A percentile compares a stretch with the other conserved stretches of the same genome.
Evolutionary conservation across 1,284 basidiomycete genomes (phyloP).

Genomic region (Sutorius eximius): DNA sequence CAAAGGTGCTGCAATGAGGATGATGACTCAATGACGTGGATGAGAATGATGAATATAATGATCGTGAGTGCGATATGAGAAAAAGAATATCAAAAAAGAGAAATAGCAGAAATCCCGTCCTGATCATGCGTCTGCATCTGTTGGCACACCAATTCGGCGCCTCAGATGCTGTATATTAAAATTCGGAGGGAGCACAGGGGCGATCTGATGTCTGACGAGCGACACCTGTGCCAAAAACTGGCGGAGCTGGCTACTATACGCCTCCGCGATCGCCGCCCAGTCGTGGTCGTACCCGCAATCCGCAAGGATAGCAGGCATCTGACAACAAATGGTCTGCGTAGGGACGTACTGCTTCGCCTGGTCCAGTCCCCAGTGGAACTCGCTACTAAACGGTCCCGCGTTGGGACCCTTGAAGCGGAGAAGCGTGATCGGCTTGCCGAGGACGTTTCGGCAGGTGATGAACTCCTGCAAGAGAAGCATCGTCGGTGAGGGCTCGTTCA

Average conservation of each 20-base stretch:
- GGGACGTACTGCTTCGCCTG: constrained; percentile 29
- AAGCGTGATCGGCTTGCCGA: constrained; percentile 24
- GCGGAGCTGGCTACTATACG: constrained; percentile 30
- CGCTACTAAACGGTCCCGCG: constrained; percentile 27
- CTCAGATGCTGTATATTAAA: constrained; percentile 36
- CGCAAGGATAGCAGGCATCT: constrained; percentile 18
- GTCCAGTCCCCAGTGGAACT: constrained; percentile 33
- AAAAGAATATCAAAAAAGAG: not conserved
- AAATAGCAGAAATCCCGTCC: not conserved
- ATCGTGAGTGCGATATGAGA: not conserved
- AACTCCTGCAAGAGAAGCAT: constrained; percentile 35
- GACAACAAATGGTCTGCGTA: constrained; percentile 27
- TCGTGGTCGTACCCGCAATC: constrained; percentile 31
- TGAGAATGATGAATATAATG: not conserved
- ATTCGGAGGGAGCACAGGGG: constrained; percentile 33
- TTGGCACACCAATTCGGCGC: constrained; percentile 27
- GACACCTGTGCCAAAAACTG: constrained; percentile 35
- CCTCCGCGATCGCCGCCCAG: constrained; percentile 34
- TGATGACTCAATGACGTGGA: not conserved
- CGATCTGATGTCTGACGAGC: constrained; percentile 32
- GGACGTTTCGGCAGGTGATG: constrained; percentile 20
- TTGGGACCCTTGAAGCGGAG: constrained; percentile 36
- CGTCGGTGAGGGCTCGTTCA: constrained; percentile 34
- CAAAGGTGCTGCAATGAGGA: not conserved
- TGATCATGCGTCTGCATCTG: constrained; percentile 2